A percentile compares a stretch with the other conserved stretches of the same genome.
Evolutionary conservation across 768 basidiomycete genomes (phyloP).

Genomic region (Suillus subluteus): DNA sequence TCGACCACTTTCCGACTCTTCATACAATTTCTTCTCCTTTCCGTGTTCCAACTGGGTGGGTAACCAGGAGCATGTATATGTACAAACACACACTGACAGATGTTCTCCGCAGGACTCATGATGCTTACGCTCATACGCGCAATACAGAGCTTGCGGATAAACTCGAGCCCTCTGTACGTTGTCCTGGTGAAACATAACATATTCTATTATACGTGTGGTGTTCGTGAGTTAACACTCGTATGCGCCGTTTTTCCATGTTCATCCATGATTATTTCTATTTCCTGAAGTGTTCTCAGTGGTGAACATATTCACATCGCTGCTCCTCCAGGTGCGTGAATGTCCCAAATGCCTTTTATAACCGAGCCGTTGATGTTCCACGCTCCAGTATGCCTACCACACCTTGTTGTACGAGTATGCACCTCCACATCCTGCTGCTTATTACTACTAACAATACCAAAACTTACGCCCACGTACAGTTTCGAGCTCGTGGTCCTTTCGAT

Average conservation of each 20-base stretch:
- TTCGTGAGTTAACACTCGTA: not conserved
- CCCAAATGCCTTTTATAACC: not conserved
- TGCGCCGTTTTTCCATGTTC: not conserved
- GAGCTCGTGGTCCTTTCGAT: not conserved
- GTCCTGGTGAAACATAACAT: not conserved
- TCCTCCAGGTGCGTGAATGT: not conserved
- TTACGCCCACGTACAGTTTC: not conserved
- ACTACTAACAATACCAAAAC: not conserved
- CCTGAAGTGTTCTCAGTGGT: not conserved
- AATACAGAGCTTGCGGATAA: not conserved
- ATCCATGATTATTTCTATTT: not conserved
- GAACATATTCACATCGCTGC: not conserved
- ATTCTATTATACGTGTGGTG: not conserved
- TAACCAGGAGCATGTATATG: not conserved
- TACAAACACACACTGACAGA: not conserved
- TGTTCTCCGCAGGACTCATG: not conserved
- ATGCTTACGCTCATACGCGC: not conserved
- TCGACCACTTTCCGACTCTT: not conserved
- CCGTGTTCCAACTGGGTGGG: not conserved
- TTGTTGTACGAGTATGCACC: not conserved
- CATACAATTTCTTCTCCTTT: not conserved
- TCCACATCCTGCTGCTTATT: too few species aligned
- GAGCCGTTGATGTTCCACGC: not conserved
- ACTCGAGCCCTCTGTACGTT: not conserved
- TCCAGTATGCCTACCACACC: not conserved